Conservation (phyloP, 192 early-diverging fungal genomes). For the Mortierella claussenii region DNA sequence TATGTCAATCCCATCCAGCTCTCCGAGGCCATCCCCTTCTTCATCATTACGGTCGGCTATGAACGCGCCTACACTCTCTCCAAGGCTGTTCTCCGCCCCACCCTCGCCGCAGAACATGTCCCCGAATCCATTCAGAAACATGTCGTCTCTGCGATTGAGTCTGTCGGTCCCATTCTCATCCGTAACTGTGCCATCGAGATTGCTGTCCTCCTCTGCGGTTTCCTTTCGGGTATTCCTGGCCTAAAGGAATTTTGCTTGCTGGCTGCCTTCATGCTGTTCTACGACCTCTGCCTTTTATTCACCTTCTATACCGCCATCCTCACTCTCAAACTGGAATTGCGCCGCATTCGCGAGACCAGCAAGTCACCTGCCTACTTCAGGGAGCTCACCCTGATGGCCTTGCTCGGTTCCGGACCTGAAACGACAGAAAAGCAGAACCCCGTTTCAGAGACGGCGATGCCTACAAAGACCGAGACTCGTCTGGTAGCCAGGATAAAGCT, state of each 20-base stretch:
- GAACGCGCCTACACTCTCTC: constrained; percentile 88
- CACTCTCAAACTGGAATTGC: constrained; percentile 87
- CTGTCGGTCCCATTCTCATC: constrained; percentile 70
- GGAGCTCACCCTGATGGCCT: constrained; percentile 56
- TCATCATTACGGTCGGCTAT: constrained; percentile 91
- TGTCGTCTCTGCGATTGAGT: constrained; percentile 72
- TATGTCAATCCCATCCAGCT: constrained; percentile 75
- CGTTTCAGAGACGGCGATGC: neutral
- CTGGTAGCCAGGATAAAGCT: constrained; percentile 70
- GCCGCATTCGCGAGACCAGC: constrained; percentile 51
- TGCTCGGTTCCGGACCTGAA: constrained; percentile 53
- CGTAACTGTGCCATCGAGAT: constrained; percentile 89
- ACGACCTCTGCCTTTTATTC: constrained; percentile 86
- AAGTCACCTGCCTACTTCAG: constrained; percentile 36
- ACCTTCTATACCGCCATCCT: constrained; percentile 88
- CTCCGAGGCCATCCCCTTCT: constrained; percentile 90
- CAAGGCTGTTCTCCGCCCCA: constrained; percentile 75
- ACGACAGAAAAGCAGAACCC: constrained; percentile 50
- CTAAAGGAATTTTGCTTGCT: constrained; percentile 86
- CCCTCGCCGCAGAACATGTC: constrained; percentile 34
- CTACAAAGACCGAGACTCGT: constrained; percentile 59
- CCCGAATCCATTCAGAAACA: constrained; percentile 57
- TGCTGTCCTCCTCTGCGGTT: constrained; percentile 78
- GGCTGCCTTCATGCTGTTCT: constrained; percentile 81
- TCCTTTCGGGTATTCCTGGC: constrained; percentile 77